A percentile compares a stretch with the other conserved stretches of the same genome.
Conservation (phyloP, 768 basidiomycete genomes). For the Mycena chlorophos region DNA sequence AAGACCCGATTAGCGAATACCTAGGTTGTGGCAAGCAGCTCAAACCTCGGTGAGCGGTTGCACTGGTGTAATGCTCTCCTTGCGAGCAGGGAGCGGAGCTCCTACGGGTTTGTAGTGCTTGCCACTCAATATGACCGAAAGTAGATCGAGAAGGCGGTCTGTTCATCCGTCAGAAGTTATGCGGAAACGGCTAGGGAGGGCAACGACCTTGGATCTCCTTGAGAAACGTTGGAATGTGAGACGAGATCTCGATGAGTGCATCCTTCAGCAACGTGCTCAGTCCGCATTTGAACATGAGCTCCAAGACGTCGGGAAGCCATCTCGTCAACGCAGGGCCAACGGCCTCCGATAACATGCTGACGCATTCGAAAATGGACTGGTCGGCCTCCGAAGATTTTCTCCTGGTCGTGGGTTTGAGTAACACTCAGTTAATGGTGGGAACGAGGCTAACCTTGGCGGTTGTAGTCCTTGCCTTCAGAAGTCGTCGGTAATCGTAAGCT, state of each 20-base stretch:
- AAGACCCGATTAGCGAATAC: constrained; percentile 37
- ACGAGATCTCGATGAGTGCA: constrained; percentile 81
- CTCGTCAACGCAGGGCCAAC: constrained; percentile 97
- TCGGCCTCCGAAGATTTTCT: constrained; percentile 92
- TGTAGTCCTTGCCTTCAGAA: constrained; percentile 62
- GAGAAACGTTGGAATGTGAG: constrained; percentile 85
- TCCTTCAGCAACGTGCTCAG: constrained; percentile 85
- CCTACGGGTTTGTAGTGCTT: constrained; percentile 88
- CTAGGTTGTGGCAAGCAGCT: constrained; percentile 38
- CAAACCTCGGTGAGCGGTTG: not conserved
- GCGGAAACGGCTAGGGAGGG: not conserved
- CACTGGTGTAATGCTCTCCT: too few species aligned
- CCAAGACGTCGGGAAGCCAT: constrained; percentile 92
- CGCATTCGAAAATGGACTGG: constrained; percentile 95
- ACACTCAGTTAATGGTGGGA: not conserved
- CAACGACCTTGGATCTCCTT: constrained; percentile 84
- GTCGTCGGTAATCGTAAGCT: not conserved
- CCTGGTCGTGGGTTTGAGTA: constrained; percentile 30
- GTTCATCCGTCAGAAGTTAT: not conserved
- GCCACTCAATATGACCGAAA: constrained; percentile 79
- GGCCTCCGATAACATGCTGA: constrained; percentile 92
- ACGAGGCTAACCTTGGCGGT: constrained; percentile 58
- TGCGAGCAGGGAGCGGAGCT: constrained; percentile 64
- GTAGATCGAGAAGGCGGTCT: constrained; percentile 88
- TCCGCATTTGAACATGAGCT: constrained; percentile 94